Percentiles rank a stretch among this genome's conserved stretches.
Evolutionary conservation across 2,329 filamentous ascomycete genomes (phyloP).

Genomic region (Trichoderma arundinaceum): DNA sequence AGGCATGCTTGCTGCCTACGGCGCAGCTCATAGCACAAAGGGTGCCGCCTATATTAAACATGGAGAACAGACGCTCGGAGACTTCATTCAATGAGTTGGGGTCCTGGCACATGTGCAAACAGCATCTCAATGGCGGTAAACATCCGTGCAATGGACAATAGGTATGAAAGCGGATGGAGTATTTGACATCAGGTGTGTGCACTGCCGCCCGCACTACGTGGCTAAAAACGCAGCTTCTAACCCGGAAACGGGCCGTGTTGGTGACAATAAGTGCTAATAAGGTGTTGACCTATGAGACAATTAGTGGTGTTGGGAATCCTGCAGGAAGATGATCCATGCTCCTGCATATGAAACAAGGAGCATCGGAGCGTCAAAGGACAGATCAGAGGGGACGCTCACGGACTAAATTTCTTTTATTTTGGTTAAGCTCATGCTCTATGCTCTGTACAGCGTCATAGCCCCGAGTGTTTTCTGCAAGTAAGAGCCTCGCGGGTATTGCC

Average conservation of each 20-base stretch:
- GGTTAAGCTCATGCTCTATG: conserved; percentile 7
- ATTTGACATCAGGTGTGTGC: background rate
- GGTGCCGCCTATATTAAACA: background rate
- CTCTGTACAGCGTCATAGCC: background rate
- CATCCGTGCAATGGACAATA: conserved; percentile 4
- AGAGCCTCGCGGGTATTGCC: conserved; percentile 31
- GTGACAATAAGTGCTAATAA: conserved; percentile 19
- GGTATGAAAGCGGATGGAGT: background rate
- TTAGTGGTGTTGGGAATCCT: conserved; percentile 13
- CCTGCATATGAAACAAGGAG: conserved; percentile 24
- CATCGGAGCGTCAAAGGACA: conserved; percentile 5
- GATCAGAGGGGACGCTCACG: background rate
- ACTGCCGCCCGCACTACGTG: conserved; percentile 2
- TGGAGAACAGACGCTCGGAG: background rate
- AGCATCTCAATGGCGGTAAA: conserved; percentile 4
- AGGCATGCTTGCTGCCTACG: background rate
- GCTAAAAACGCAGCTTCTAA: conserved; percentile 6
- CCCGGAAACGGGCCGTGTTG: conserved; percentile 25
- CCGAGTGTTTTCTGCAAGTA: conserved; percentile 7
- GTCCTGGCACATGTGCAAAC: background rate
- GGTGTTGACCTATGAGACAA: conserved; percentile 23
- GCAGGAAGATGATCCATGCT: conserved; percentile 26
- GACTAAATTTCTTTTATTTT: background rate
- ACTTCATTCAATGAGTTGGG: background rate
- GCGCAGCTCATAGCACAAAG: background rate